phyloP scores from a whole-genome alignment of 1,284 basidiomycete species.

The Mrakiaceae sp. region DNA sequence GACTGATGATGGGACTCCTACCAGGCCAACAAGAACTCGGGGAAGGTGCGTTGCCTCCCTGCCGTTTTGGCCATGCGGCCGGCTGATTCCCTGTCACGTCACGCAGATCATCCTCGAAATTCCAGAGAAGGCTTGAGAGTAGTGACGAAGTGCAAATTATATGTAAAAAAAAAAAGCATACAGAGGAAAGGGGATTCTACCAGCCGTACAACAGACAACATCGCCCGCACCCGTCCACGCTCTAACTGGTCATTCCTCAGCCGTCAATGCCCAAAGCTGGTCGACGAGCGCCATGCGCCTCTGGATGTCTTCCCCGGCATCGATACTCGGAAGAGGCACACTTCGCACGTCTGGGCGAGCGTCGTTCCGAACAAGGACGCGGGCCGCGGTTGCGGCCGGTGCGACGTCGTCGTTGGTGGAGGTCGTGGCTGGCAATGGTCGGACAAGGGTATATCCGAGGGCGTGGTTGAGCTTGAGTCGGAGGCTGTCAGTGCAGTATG shows the following conservation, averaged over 20 bases:
- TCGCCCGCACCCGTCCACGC: too few species aligned
- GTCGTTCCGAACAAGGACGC: conserved; percentile 16
- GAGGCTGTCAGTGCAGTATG: background rate
- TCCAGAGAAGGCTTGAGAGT: too few species aligned
- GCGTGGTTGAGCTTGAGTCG: conserved; percentile 12
- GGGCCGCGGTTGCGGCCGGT: background rate
- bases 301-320: background rate
- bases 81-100: too few species aligned
- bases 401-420: conserved; percentile 6
- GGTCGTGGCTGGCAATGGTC: background rate
- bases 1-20: background rate
- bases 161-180: too few species aligned
- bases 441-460: conserved; percentile 12
- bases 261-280: conserved; percentile 9
- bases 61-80: too few species aligned
- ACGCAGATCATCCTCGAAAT: too few species aligned
- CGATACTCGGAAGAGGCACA: background rate
- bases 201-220: too few species aligned
- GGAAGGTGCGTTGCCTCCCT: conserved; percentile 2
- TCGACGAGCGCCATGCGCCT: conserved; percentile 10
- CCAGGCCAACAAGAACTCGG: conserved; percentile 9
- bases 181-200: too few species aligned
- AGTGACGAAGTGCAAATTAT: too few species aligned
- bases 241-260: background rate
- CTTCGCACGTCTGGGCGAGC: conserved; percentile 2